phyloP scores from a whole-genome alignment of 768 basidiomycete genomes.

The Neoboletus subvelutipes region DNA sequence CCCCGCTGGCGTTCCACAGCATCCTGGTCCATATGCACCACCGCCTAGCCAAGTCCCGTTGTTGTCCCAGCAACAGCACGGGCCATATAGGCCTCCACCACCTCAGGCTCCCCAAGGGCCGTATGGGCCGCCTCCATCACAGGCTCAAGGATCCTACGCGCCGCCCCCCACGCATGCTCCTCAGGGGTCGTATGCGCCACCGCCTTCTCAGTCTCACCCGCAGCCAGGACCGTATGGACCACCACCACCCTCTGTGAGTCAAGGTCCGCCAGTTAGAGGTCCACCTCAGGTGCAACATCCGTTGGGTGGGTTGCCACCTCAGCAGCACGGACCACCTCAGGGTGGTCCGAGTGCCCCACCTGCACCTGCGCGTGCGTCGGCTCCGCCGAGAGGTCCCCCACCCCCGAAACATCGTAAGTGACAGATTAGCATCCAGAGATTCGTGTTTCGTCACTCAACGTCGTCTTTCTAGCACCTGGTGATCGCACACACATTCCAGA shows the following conservation, averaged over 20 bases:
- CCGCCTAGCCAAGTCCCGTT: conserved; percentile 13
- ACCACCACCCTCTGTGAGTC: conserved; percentile 25
- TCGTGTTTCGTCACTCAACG: background rate
- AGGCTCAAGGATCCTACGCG: conserved; percentile 18
- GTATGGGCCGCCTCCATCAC: conserved; percentile 31
- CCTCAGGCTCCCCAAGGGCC: conserved; percentile 29
- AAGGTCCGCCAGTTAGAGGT: conserved; percentile 29
- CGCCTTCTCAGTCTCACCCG: conserved; percentile 14
- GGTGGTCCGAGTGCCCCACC: conserved; percentile 26
- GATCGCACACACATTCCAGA: conserved; percentile 92
- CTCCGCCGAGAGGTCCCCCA: conserved; percentile 40
- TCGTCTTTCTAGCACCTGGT: conserved; percentile 61
- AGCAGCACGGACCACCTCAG: conserved; percentile 31
- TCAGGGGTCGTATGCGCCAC: conserved; percentile 25
- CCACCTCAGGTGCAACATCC: conserved; percentile 33
- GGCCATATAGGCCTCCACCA: conserved; percentile 24
- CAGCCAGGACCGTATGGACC: conserved; percentile 29
- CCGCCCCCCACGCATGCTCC: conserved; percentile 20
- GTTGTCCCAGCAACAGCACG: conserved; percentile 23
- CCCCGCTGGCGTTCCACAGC: conserved; percentile 29
- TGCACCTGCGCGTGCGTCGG: conserved; percentile 30
- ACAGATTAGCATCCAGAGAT: background rate
- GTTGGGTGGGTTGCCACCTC: conserved; percentile 23
- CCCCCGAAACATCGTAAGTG: conserved; percentile 62
- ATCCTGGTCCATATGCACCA: conserved; percentile 30